Evolutionary conservation across 73 alveolate species (phyloP).

Genomic region (Tetrahymena borealis): DNA sequence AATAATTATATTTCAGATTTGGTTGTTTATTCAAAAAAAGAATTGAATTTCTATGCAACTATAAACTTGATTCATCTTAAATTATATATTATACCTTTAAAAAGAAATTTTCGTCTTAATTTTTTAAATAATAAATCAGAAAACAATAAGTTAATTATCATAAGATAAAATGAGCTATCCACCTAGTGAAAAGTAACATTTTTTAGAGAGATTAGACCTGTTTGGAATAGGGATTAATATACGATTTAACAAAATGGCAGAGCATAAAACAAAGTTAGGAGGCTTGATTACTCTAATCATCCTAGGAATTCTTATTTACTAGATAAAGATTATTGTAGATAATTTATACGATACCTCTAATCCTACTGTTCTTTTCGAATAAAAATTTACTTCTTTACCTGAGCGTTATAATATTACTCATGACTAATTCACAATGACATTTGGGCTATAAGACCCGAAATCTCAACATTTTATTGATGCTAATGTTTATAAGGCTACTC

Average conservation of each 20-base stretch:
- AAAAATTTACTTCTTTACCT: not conserved
- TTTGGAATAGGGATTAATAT: not conserved
- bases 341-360: not conserved
- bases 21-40: no score
- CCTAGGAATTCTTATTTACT: not conserved
- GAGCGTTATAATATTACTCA: not conserved
- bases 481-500: not conserved
- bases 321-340: not conserved
- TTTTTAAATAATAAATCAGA: no score
- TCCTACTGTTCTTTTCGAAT: not conserved
- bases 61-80: no score
- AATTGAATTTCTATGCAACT: no score
- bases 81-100: no score
- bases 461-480: not conserved
- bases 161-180: not conserved
- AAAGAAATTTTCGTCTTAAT: no score
- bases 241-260: not conserved
- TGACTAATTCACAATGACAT: not conserved
- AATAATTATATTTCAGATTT: no score
- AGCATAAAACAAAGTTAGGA: not conserved
- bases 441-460: not conserved
- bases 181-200: not conserved
- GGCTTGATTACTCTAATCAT: not conserved
- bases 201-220: not conserved
- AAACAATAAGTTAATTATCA: no score